Evolutionary conservation across 1,284 basidiomycete genomes (phyloP), one percentile per base, ranked within the genome.

Genomic region (Termitomyces sp.): DNA sequence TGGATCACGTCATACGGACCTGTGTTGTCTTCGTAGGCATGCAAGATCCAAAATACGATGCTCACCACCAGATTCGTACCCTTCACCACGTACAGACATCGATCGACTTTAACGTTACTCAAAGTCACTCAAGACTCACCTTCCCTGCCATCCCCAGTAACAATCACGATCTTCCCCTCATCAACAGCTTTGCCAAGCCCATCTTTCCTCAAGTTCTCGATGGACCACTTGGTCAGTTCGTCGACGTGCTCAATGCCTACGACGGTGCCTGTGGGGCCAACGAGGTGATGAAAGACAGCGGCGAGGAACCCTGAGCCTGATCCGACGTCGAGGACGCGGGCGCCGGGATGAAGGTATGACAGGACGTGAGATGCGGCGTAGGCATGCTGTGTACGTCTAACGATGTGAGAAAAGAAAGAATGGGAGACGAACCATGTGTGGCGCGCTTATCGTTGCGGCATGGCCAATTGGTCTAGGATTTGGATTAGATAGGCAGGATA

Each of bases 241-340:
- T 81, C 77, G 60, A 99, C 86, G 68, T 99, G 96, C 52, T 99
- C 96, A 60, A 99, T 91, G 1, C 94, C 95, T 12, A 97, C 76
- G 2, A 98, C 88, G 58, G 76, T 86, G 6, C 87, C 89, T 39
- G 67, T 67, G 5, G 70, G 67, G 1, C 67, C 64, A 45, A 93
- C 78, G 44, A 94, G 80, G 56, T 88, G 83, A 64, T 92, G 81
- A 34, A 97, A 74, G 4, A 95, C 85, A 0, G 88, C 90, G 21
- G 73, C 73, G 42, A 92, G 81, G 67, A 91, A 92, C 1, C 90
- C 91, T 0, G 86, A 90, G 24, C 91, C 90, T 41, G 81, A 83
- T 38, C 89, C 90, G 6, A 94, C 82, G 65, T 95, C 93, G 34
- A 96, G 83, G 2, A 93, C 88, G 24, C 77, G 80, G 1, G 83